phyloP scores from a whole-genome alignment of 2,329 filamentous ascomycete genomes.

The Hawksworthiomyces lignivorus region DNA sequence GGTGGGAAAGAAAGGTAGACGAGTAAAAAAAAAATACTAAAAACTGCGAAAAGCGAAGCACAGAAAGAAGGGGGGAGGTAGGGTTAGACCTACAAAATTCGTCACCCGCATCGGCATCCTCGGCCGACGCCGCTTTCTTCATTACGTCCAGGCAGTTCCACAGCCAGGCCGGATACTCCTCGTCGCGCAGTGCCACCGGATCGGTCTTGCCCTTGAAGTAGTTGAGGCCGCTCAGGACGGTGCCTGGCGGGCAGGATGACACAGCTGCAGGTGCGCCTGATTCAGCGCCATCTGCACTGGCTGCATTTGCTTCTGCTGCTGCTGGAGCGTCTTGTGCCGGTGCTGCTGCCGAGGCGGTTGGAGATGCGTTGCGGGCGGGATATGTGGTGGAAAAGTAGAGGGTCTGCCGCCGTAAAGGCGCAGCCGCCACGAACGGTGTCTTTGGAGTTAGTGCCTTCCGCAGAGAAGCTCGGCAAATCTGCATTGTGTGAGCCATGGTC shows the following conservation, averaged over 20 bases:
- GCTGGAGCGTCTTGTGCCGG: constrained; percentile 13
- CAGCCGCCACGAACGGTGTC: constrained; percentile 18
- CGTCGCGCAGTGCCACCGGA: constrained; percentile 65
- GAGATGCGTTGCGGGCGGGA: constrained; percentile 24
- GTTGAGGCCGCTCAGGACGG: constrained; percentile 65
- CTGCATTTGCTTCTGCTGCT: constrained; percentile 16
- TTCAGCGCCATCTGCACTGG: constrained; percentile 15
- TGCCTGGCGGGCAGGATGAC: constrained; percentile 59
- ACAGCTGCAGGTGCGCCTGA: constrained; percentile 17
- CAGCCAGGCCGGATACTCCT: constrained; percentile 73
- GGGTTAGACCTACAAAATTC: constrained; percentile 79
- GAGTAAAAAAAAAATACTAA: constrained; percentile 1
- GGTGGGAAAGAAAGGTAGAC: background rate
- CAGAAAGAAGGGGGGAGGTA: too few species aligned
- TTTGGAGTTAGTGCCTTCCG: constrained; percentile 33
- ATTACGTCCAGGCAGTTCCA: constrained; percentile 63
- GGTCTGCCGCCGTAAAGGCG: constrained; percentile 11
- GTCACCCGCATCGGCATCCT: constrained; percentile 55
- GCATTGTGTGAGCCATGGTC: constrained; percentile 20
- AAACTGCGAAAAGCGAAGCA: background rate
- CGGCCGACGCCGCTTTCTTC: constrained; percentile 39
- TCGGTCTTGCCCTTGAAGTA: constrained; percentile 67
- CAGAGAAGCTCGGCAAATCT: constrained; percentile 43
- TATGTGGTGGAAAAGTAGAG: constrained; percentile 32
- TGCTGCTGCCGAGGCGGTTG: constrained; percentile 11